Base-by-base conservation (phyloP, 1,139 yeast genomes). In the Geotrichum australiense region DNA sequence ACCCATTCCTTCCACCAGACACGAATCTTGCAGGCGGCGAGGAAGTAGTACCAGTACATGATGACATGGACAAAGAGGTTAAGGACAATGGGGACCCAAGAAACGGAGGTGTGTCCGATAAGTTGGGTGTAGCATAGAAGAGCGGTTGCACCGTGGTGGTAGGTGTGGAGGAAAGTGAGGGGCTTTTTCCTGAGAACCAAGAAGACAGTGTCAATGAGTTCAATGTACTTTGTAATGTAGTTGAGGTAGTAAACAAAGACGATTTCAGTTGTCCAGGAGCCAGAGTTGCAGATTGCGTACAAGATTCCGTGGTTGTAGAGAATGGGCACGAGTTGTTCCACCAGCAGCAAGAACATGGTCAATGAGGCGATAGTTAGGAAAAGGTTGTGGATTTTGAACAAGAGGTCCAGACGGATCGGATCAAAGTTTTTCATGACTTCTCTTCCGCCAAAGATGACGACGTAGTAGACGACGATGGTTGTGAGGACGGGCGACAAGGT, bases 1-100 rank as follows among this genome's bases (percentile, higher is more conserved):
- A 91, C 96, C 96, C 96, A 91, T 69, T 89, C 95, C 69, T 91
- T 91, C 98, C 98, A 91, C 97, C 97, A 89, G 47, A 91, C 96
- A 56, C 91, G 80, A 61, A 89, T 84, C 48, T 96, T 95, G 64
- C 95, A 76, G 14, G 97, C 86, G 53, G 91, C 75, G 58, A 91
- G 72, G 75, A 87, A 89, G 73, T 91, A 91, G 75, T 91, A 91
- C 84, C 89, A 91, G 76, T 91, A 91, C 98, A 91, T 91, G 53
- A 91, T 80, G 39, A 91, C 96, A 61, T 91, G 98, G 38, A 91
- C 98, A 46, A 78, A 84, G 66, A 91, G 72, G 71, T 91, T 91
- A 59, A 91, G 72, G 26, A 80, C 63, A 61, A 91, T 91, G 48
- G 94, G 94, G 41, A 91, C 96, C 96, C 97, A 91, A 53, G 87